Evolutionary conservation across 129 eudicot genomes (phyloP).

Genomic region (Deinandra increscens): DNA sequence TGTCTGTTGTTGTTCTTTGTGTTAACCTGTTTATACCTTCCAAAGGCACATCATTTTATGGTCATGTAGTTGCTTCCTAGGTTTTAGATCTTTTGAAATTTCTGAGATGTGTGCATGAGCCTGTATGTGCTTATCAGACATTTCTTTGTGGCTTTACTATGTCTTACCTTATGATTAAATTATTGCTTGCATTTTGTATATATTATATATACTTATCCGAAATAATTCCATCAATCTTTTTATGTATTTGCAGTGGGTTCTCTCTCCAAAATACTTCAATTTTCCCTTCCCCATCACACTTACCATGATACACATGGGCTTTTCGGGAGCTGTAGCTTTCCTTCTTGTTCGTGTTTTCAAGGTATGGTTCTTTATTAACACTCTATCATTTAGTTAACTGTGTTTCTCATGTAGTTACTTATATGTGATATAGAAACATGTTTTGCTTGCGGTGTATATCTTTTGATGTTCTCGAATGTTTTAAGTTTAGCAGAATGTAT

Average conservation of each 20-base stretch:
- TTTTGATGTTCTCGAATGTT: not conserved
- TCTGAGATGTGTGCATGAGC: slow-evolving; percentile 3
- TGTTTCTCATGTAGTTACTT: slow-evolving; percentile 4
- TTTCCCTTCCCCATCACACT: slow-evolving; percentile 95
- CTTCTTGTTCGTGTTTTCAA: slow-evolving; percentile 88
- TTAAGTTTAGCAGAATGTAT: slow-evolving; percentile 9
- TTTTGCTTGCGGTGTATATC: not conserved
- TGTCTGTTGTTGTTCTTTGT: not conserved
- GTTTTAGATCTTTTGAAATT: slow-evolving; percentile 10
- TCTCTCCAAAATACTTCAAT: slow-evolving; percentile 94
- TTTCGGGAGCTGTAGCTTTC: slow-evolving; percentile 89
- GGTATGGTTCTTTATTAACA: slow-evolving; percentile 41
- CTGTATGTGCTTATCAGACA: slow-evolving; percentile 5
- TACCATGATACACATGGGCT: slow-evolving; percentile 98
- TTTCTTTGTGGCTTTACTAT: slow-evolving; percentile 15
- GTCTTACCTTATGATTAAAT: slow-evolving; percentile 1
- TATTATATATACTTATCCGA: not conserved
- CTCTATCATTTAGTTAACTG: not conserved
- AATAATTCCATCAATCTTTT: not conserved
- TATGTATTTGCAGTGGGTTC: slow-evolving; percentile 87
- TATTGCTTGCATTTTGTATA: not conserved
- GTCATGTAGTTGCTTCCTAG: slow-evolving; percentile 1
- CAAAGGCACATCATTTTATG: slow-evolving; percentile 4
- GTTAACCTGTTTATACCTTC: not conserved
- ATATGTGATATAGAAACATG: not conserved